Conservation (phyloP, 23 red algal species). For the Gracilariopsis chorda region DNA sequence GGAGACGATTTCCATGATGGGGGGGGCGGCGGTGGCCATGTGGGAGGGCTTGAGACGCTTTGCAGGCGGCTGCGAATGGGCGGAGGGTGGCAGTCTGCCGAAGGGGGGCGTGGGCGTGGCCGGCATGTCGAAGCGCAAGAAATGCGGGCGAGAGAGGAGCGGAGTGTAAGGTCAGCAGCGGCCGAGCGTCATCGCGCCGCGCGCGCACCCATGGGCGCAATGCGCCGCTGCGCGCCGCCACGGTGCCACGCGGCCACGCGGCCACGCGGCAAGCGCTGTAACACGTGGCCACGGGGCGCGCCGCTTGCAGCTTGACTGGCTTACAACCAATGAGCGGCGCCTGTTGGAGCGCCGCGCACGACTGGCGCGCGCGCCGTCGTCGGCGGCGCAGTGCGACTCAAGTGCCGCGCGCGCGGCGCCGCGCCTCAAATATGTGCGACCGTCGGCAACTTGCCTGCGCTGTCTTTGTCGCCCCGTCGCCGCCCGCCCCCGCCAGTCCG, state of each 20-base stretch:
- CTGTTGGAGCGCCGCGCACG: neutral
- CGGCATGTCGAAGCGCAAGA: neutral
- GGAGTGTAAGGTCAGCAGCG: too few species aligned
- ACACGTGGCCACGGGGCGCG: neutral
- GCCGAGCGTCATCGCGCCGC: too few species aligned
- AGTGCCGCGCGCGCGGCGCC: neutral
- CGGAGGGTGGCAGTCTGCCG: constrained; percentile 18
- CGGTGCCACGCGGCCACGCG: neutral
- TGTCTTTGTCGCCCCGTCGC: neutral
- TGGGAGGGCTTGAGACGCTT: neutral
- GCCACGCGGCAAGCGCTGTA: neutral
- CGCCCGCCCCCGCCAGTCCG: neutral
- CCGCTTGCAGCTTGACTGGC: constrained; percentile 12
- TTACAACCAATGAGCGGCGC: neutral
- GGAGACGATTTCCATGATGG: constrained; percentile 61
- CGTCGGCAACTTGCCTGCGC: neutral
- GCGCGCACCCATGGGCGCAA: neutral
- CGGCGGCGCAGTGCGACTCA: too few species aligned
- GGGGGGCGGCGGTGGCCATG: constrained; percentile 25
- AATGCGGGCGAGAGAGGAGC: neutral
- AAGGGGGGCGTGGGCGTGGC: neutral
- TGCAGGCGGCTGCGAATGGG: neutral
- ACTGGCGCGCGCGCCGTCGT: neutral
- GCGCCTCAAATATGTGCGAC: neutral
- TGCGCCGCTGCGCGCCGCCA: neutral